phyloP scores from a whole-genome alignment of 257 asterid species.

The Mentha longifolia region DNA sequence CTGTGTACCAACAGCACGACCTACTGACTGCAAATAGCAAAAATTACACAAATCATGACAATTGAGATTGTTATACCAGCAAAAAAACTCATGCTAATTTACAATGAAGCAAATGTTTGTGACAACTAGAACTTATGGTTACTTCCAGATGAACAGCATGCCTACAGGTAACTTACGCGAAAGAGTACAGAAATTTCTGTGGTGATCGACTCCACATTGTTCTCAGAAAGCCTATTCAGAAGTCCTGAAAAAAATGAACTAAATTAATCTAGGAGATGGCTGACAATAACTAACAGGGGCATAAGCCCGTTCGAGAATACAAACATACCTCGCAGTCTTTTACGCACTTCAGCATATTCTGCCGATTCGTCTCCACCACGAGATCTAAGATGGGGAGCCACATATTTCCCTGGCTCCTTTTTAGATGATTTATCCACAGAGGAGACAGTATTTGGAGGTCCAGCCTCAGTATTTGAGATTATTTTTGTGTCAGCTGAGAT shows the following conservation, averaged over 20 bases:
- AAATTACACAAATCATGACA: slow-evolving; percentile 30
- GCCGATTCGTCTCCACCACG: slow-evolving; percentile 57
- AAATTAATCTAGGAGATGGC: slow-evolving; percentile 24
- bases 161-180: slow-evolving; percentile 46
- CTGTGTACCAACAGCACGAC: slow-evolving; percentile 67
- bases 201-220: slow-evolving; percentile 79
- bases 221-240: slow-evolving; percentile 78
- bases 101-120: neutral
- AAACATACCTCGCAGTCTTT: slow-evolving; percentile 65
- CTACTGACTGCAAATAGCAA: slow-evolving; percentile 57
- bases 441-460: slow-evolving; percentile 30
- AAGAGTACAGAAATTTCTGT: slow-evolving; percentile 60
- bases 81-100: slow-evolving; percentile 5
- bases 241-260: slow-evolving; percentile 60
- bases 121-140: neutral
- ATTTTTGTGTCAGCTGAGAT: slow-evolving; percentile 28
- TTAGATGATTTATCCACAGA: slow-evolving; percentile 32
- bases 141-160: slow-evolving; percentile 11
- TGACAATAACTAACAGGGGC: slow-evolving; percentile 25
- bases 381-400: slow-evolving; percentile 78
- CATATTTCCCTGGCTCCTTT: slow-evolving; percentile 51
- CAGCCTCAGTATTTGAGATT: slow-evolving; percentile 31
- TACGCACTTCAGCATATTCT: slow-evolving; percentile 72
- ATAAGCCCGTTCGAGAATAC: slow-evolving; percentile 13
- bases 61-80: slow-evolving; percentile 24